A percentile compares a stretch with the other conserved stretches of the same genome.
These are phyloP conservation scores for Kwoniella heveanensis DNA, from an alignment of 768 basidiomycete genomes.

Conservation along the genomic window DNA sequence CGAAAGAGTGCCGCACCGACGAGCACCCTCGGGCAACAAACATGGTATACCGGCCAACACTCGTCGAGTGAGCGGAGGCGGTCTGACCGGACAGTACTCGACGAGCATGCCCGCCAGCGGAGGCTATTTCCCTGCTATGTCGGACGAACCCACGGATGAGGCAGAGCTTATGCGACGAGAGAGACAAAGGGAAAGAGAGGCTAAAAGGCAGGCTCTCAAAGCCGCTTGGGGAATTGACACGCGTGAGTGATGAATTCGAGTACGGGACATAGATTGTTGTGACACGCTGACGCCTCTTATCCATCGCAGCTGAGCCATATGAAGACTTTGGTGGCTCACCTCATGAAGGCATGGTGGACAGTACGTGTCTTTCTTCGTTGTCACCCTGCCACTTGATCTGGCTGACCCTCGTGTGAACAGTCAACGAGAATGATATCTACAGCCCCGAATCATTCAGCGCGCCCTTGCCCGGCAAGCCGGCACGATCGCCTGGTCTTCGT, in stretches of 20 bases:
- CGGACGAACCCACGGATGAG: constrained; percentile 34
- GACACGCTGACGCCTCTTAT: constrained; percentile 6
- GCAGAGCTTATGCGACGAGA: constrained; percentile 44
- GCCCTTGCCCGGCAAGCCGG: constrained; percentile 22
- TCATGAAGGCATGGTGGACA: constrained; percentile 32
- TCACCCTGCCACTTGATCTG: background rate
- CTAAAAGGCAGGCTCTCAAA: constrained; percentile 52
- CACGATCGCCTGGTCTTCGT: constrained; percentile 46
- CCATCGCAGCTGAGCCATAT: constrained; percentile 50
- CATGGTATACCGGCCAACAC: constrained; percentile 5
- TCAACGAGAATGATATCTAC: constrained; percentile 24
- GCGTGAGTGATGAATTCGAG: too few relatives aligned
- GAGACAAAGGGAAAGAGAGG: constrained; percentile 47
- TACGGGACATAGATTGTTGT: too few relatives aligned
- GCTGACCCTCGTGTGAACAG: background rate
- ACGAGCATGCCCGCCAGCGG: constrained; percentile 53
- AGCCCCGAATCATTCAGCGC: constrained; percentile 28
- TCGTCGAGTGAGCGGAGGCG: constrained; percentile 41
- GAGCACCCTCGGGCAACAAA: constrained; percentile 6
- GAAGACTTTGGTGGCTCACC: constrained; percentile 54
- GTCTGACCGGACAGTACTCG: constrained; percentile 53
- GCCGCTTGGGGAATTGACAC: constrained; percentile 56
- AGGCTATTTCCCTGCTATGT: constrained; percentile 49
- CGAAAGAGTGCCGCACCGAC: constrained; percentile 7
- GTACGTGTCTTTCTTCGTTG: constrained; percentile 30